Evolutionary conservation across 2,329 filamentous ascomycete species (phyloP).

Genomic region (Phaeosphaeriaceae sp.): DNA sequence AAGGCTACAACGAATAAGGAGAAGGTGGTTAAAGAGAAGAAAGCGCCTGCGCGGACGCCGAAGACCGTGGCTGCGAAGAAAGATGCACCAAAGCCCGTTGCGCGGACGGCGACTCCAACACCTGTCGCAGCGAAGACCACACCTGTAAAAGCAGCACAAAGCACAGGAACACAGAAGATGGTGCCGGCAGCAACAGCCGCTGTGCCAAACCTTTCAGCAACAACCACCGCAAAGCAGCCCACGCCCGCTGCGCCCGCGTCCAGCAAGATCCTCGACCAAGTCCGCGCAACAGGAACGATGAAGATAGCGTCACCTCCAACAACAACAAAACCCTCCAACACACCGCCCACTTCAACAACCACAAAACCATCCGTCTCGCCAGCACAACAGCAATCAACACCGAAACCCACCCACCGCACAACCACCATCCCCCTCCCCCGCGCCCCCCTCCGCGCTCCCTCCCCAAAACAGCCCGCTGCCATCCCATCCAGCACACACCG

Average conservation of each 20-base stretch:
- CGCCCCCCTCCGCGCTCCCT: slow-evolving; percentile 13
- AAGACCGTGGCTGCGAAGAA: slow-evolving; percentile 19
- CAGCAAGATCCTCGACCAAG: slow-evolving; percentile 42
- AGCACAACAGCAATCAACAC: slow-evolving; percentile 5
- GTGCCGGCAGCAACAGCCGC: no score
- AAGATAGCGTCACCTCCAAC: slow-evolving; percentile 59
- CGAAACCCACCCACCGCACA: slow-evolving; percentile 9
- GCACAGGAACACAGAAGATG: neutral
- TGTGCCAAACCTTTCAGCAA: no score
- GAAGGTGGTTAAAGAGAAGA: slow-evolving; percentile 26
- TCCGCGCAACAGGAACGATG: slow-evolving; percentile 32
- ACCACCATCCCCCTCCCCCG: slow-evolving; percentile 37
- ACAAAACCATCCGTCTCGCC: neutral
- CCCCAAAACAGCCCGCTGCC: slow-evolving; percentile 4
- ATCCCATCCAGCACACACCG: slow-evolving; percentile 8
- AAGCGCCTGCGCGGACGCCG: slow-evolving; percentile 17
- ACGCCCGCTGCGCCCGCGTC: slow-evolving; percentile 34
- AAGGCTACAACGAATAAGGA: slow-evolving; percentile 23
- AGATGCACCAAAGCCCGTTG: slow-evolving; percentile 13
- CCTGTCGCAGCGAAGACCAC: neutral
- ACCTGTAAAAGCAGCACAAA: neutral
- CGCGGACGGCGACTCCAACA: neutral
- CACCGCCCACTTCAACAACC: slow-evolving; percentile 3
- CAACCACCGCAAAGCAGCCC: neutral
- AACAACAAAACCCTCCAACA: slow-evolving; percentile 59